Conservation (phyloP, 148 eudicot species). For the Chenopodium formosanum region DNA sequence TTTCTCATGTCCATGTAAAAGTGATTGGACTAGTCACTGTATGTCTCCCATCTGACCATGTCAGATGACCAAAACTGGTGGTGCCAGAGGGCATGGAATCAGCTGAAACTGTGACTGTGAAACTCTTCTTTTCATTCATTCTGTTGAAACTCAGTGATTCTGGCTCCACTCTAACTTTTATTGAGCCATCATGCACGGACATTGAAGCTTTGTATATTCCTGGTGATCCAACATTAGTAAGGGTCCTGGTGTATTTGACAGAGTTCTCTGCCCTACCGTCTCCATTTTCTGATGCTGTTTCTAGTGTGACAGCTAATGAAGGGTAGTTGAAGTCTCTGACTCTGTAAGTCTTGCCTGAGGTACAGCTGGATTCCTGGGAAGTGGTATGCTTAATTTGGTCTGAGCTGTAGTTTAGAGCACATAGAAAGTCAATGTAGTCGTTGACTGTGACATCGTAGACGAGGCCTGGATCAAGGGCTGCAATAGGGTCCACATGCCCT, state of each 20-base stretch:
- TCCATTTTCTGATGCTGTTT: conserved; percentile 50
- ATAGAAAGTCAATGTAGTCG: conserved; percentile 68
- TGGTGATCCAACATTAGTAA: conserved; percentile 78
- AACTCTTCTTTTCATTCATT: conserved; percentile 60
- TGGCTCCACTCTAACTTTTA: conserved; percentile 66
- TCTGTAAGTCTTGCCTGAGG: conserved; percentile 41
- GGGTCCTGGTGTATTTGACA: conserved; percentile 58
- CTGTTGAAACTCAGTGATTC: conserved; percentile 54
- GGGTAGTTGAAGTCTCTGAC: conserved; percentile 72
- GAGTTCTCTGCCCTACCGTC: conserved; percentile 39
- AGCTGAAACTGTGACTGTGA: conserved; percentile 64
- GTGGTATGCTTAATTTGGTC: conserved; percentile 42
- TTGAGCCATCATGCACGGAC: conserved; percentile 39
- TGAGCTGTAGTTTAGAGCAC: conserved; percentile 68
- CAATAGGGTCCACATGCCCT: conserved; percentile 69
- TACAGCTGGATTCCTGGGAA: conserved; percentile 39
- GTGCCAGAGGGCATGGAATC: conserved; percentile 82
- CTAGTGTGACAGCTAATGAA: conserved; percentile 62
- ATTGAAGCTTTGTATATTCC: conserved; percentile 65
- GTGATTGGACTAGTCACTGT: conserved; percentile 73
- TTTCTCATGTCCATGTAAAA: conserved; percentile 61
- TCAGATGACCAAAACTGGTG: conserved; percentile 54
- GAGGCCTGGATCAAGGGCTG: conserved; percentile 82
- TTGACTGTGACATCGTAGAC: conserved; percentile 56
- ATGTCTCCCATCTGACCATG: conserved; percentile 78